A percentile compares a stretch with the other conserved stretches of the same genome.
Conservation (phyloP, 177 flowering plant genomes). For the Viscum album region DNA sequence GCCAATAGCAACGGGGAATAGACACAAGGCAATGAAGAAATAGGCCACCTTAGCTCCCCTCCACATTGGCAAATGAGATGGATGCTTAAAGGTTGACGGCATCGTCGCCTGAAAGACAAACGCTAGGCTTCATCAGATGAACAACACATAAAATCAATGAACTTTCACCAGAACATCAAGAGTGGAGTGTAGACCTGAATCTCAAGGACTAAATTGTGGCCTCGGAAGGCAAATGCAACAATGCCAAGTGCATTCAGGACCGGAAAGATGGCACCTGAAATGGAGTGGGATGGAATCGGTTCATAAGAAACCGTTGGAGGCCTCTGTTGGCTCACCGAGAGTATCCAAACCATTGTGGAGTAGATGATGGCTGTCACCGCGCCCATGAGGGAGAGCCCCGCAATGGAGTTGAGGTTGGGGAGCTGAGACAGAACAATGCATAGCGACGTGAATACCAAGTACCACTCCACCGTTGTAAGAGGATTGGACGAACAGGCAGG, state of each 20-base stretch:
- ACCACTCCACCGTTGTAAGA: constrained; percentile 90
- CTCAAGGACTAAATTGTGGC: constrained; percentile 83
- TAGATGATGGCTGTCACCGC: constrained; percentile 89
- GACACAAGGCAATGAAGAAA: constrained; percentile 80
- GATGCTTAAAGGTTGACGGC: constrained; percentile 98
- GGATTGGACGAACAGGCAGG: constrained; percentile 78
- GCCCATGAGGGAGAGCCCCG: constrained; percentile 88
- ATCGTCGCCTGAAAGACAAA: constrained; percentile 75
- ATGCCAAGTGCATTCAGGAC: constrained; percentile 85
- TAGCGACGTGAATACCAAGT: constrained; percentile 82
- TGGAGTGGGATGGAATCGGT: constrained; percentile 52
- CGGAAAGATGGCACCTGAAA: constrained; percentile 49
- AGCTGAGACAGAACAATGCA: constrained; percentile 92
- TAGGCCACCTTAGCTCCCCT: constrained; percentile 95
- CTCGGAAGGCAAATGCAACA: constrained; percentile 87
- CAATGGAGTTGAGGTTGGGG: constrained; percentile 93
- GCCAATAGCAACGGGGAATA: constrained; percentile 91
- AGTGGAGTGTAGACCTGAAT: constrained; percentile 54
- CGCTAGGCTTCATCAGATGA: background rate
- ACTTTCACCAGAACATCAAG: no score
- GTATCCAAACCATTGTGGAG: constrained; percentile 94
- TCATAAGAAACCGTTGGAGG: constrained; percentile 72
- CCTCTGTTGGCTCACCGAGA: constrained; percentile 77
- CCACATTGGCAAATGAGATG: constrained; percentile 99
- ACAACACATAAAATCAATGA: no score